phyloP scores from a whole-genome alignment of 2,329 filamentous ascomycete genomes.

The Berkeleyomyces rouxiae region DNA sequence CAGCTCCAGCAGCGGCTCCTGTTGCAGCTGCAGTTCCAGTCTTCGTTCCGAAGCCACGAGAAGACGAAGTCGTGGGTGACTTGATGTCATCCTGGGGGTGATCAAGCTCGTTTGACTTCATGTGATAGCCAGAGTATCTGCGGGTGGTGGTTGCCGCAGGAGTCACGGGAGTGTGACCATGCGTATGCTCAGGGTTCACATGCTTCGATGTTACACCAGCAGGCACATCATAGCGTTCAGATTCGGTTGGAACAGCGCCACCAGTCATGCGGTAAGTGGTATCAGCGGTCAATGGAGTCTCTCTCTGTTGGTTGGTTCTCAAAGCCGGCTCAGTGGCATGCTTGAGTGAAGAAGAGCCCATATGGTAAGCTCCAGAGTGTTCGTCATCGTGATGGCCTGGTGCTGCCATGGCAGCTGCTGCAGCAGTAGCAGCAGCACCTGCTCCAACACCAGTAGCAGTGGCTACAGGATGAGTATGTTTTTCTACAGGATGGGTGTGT shows the following conservation, averaged over 20 bases:
- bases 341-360: not conserved
- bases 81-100: constrained; percentile 4
- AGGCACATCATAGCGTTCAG: constrained; percentile 3
- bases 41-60: not conserved
- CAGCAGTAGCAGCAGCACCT: not conserved
- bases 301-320: not conserved
- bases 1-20: not conserved
- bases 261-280: constrained; percentile 9
- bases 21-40: not conserved
- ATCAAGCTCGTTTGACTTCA: constrained; percentile 5
- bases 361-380: not conserved
- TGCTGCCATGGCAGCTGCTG: constrained; percentile 1
- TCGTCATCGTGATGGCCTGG: constrained; percentile 2
- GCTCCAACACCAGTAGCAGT: not conserved
- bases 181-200: not conserved
- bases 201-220: not conserved
- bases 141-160: not conserved
- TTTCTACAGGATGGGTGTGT: not conserved
- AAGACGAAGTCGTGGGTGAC: not conserved
- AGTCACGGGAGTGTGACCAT: not conserved
- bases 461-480: not conserved
- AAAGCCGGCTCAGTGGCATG: constrained; percentile 6
- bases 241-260: not conserved
- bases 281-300: not conserved
- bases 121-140: constrained; percentile 1